phyloP scores from a whole-genome alignment of 345 rosid genomes.

The Moricandia moricandioides region DNA sequence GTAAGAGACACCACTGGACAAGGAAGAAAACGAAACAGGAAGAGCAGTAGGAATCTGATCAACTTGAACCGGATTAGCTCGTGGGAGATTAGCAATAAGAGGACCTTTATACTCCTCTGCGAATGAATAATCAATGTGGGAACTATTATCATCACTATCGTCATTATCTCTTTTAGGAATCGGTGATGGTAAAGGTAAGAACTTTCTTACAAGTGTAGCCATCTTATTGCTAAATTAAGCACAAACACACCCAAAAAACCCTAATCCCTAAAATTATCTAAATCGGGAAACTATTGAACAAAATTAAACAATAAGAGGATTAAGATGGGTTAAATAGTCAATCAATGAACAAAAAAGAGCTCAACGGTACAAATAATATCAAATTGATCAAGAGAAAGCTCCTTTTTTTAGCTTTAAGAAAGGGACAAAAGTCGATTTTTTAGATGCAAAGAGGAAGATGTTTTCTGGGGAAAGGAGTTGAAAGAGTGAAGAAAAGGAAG shows the following conservation, averaged over 20 bases:
- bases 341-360: background rate
- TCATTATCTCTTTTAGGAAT: conserved; percentile 11
- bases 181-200: conserved; percentile 45
- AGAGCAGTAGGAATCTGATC: conserved; percentile 61
- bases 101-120: conserved; percentile 82
- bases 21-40: conserved; percentile 41
- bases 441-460: background rate
- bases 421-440: background rate
- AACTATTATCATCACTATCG: conserved; percentile 26
- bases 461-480: conserved; percentile 1
- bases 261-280: conserved; percentile 8
- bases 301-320: background rate
- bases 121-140: conserved; percentile 57
- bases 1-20: conserved; percentile 33
- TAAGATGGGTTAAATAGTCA: background rate
- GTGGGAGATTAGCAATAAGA: conserved; percentile 51
- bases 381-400: conserved; percentile 5
- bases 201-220: conserved; percentile 53
- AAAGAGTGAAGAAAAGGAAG: conserved; percentile 6
- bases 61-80: conserved; percentile 56
- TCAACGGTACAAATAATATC: background rate
- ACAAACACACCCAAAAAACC: background rate
- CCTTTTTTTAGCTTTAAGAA: background rate
- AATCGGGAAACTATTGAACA: conserved; percentile 3
- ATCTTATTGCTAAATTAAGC: conserved; percentile 27